Base-by-base conservation (phyloP, 192 early-diverging fungal species). In the Coemansia sp. region DNA sequence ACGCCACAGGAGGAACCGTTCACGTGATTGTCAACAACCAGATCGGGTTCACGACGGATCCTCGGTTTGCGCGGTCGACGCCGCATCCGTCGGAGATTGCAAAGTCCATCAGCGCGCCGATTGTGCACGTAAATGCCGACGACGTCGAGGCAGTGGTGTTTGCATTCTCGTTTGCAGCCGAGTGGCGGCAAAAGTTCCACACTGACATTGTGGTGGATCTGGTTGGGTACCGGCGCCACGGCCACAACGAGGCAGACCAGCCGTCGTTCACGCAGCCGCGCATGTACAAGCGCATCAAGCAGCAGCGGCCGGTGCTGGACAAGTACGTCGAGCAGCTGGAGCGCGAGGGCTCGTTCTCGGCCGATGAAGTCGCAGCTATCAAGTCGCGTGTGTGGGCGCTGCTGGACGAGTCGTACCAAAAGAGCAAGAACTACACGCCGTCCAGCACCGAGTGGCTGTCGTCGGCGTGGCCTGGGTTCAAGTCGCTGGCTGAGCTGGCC, bases 11-110 rank as follows among this genome's bases (percentile, higher is more conserved):
- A 67, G 97, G 97, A 35, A 94, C 94, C 11, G 86, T 98, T 67
- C 97, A 98, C 86, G 87, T 97, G 62, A 87, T 98, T 38, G 92
- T 96, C 73, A 98, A 98, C 88, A 98, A 98, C 87, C 97, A 98
- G 84, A 90, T 98, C 63, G 97, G 97, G 48, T 98, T 98, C 85
- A 98, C 97, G 24, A 98, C 97, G 22, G 95, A 98, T 72, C 97
- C 97, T 48, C 88, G 93, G 35, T 95, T 94, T 74, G 85, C 93
- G 45, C 91, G 97, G 47, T 95, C 93, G 47, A 96, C 94, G 15
- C 93, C 92, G 53, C 96, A 98, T 85, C 95, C 94, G 76, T 92
- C 94, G 17, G 97, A 98, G 69, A 93, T 98, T 58, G 94, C 97
- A 53, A 98, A 98, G 82, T 90, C 93, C 4, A 90, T 97, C 63